Conservation (phyloP, 805 yeast species). For the Suhomyces vadensis region DNA sequence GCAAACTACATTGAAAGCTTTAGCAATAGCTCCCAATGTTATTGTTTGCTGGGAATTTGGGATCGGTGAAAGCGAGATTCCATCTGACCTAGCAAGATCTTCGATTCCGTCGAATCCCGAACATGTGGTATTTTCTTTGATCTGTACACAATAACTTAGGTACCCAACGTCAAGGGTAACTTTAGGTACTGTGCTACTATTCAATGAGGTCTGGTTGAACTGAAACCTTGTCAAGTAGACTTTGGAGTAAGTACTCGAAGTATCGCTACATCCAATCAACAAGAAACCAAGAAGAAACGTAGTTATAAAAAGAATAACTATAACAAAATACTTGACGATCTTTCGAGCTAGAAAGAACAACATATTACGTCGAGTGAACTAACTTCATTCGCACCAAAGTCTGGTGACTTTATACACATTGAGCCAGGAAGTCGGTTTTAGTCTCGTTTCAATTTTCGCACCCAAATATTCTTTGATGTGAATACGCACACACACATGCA, state of each 20-base stretch:
- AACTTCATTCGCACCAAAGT: no score
- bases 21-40: slow-evolving; percentile 50
- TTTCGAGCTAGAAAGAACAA: slow-evolving; percentile 13
- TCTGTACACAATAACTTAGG: slow-evolving; percentile 54
- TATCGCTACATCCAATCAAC: slow-evolving; percentile 53
- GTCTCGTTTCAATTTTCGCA: neutral
- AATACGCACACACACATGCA: neutral
- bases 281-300: slow-evolving; percentile 55
- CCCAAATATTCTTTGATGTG: neutral
- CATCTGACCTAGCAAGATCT: slow-evolving; percentile 24
- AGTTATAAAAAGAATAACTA: slow-evolving; percentile 46
- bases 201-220: slow-evolving; percentile 47
- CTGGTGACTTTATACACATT: neutral
- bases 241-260: slow-evolving; percentile 43
- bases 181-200: slow-evolving; percentile 22
- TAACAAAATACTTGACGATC: slow-evolving; percentile 43
- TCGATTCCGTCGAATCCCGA: slow-evolving; percentile 29
- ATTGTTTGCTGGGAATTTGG: slow-evolving; percentile 27
- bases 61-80: slow-evolving; percentile 33
- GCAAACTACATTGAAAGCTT: slow-evolving; percentile 45
- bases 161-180: slow-evolving; percentile 50
- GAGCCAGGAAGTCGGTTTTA: neutral
- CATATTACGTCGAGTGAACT: no score
- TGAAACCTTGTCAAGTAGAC: slow-evolving; percentile 50
- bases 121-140: slow-evolving; percentile 36